Base-by-base conservation (phyloP, 2,329 filamentous ascomycete genomes). In the Botrytis byssoidea region DNA sequence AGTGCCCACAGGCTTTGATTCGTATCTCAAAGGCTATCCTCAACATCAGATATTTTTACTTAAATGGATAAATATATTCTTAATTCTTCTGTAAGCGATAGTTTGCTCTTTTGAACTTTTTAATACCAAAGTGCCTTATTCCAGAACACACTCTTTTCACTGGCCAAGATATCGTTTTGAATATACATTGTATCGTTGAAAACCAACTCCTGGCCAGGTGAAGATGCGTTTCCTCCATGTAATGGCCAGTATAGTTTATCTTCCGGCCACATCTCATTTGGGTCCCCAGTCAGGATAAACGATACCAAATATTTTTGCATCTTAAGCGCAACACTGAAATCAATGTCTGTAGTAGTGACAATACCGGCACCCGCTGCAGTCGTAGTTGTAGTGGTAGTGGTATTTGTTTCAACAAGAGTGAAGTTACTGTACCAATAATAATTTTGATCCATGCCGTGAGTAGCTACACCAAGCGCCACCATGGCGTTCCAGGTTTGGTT, bases 261-360 rank as follows among this genome's bases (percentile, higher is more conserved):
- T 10, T 69, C 48, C n/a, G n/a, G n/a, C 48, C 66, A 69, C 48
- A 57, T 32, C 12, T n/a, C 57, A 20, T 69, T 69, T 14, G 48
- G 82, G 71, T 81, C 73, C 3, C 82, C 82, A 1, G 74, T 79
- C 8, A 75, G 44, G 35, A 80, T 80, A 37, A 83, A 84, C 29
- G 77, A 77, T 9, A 82, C 76, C n/a, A 83, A 78, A 73, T 83
- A 83, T 55, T 82, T 81, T 74, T 84, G 82, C 74, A 83, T 79
- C 77, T 67, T 79, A 67, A 79, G 75, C 22, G 79, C 79, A 57
- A 80, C 74, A 16, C 75, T 77, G 8, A 78, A 75, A 71, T 80
- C 78, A 32, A 79, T 76, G 25, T 77, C 76, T 12, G 73, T 76
- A 32, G 67, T 75, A 12, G 78, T 77, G 16, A 79, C 77, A 20